A percentile compares a stretch with the other conserved stretches of the same genome.
These are phyloP conservation scores for Chalara sp. DNA, from an alignment of 2,329 filamentous ascomycete genomes.

Conservation along the genomic window DNA sequence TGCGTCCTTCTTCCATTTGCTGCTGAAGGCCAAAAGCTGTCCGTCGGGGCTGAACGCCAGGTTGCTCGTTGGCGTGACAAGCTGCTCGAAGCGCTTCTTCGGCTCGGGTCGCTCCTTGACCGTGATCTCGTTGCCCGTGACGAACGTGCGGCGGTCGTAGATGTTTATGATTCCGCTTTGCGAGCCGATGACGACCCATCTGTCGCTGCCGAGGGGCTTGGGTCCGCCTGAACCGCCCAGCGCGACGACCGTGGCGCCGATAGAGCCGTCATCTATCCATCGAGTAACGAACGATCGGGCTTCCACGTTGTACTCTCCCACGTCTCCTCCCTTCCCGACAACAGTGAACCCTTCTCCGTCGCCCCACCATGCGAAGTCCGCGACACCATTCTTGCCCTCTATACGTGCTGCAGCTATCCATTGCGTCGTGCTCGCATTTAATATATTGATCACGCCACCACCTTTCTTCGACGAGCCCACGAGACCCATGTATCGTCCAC, in stretches of 20 bases:
- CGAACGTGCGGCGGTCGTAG: constrained; percentile 63
- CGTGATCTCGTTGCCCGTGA: constrained; percentile 33
- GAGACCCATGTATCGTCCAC: constrained; percentile 79
- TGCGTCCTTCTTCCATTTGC: constrained; percentile 81
- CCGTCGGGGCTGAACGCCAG: constrained; percentile 82
- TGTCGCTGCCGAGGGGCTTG: constrained; percentile 62
- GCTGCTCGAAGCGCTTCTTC: constrained; percentile 68
- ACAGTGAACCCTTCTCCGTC: constrained; percentile 77
- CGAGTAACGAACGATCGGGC: constrained; percentile 64
- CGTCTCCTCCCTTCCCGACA: constrained; percentile 77
- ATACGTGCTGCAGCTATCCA: constrained; percentile 81
- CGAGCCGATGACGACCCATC: constrained; percentile 85
- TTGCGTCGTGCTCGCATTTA: constrained; percentile 74
- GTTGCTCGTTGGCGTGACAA: constrained; percentile 77
- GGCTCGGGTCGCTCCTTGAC: constrained; percentile 67
- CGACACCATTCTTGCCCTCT: constrained; percentile 75
- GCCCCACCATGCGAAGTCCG: constrained; percentile 91
- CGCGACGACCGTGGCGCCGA: constrained; percentile 75
- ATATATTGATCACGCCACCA: constrained; percentile 79
- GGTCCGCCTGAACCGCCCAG: constrained; percentile 64
- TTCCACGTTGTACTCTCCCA: constrained; percentile 79
- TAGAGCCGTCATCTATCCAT: constrained; percentile 86
- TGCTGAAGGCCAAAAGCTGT: constrained; percentile 81
- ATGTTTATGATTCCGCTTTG: constrained; percentile 86
- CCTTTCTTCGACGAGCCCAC: constrained; percentile 76